Conservation (phyloP, 1,139 yeast genomes). For the Pichia sp. region DNA sequence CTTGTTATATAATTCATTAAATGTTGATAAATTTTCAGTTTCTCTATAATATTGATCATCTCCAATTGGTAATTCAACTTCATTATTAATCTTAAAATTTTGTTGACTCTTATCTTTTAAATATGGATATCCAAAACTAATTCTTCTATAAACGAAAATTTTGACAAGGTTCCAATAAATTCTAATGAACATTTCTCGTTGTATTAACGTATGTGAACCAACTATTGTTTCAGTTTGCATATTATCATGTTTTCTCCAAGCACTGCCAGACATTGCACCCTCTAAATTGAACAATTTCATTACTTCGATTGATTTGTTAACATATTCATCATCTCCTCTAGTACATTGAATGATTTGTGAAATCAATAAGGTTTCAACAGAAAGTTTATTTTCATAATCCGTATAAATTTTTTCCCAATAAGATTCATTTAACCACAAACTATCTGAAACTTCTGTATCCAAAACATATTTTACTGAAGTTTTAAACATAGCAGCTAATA, state of each 20-base stretch:
- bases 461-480: conserved; percentile 32
- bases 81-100: conserved; percentile 15
- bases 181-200: conserved; percentile 35
- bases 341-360: conserved; percentile 22
- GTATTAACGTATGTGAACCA: conserved; percentile 32
- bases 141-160: conserved; percentile 31
- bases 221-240: conserved; percentile 15
- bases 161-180: conserved; percentile 41
- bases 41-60: conserved; percentile 28
- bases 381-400: conserved; percentile 35
- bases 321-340: conserved; percentile 27
- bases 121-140: conserved; percentile 39
- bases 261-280: neutral
- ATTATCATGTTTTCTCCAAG: neutral
- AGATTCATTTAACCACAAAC: conserved; percentile 30
- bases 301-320: conserved; percentile 23
- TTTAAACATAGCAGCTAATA: conserved; percentile 39
- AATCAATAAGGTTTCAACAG: conserved; percentile 22
- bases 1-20: conserved; percentile 17
- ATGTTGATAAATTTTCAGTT: conserved; percentile 11
- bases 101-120: conserved; percentile 16
- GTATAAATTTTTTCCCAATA: conserved; percentile 38
- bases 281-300: conserved; percentile 29
- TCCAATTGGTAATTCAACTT: conserved; percentile 29
- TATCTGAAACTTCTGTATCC: conserved; percentile 25